These are phyloP conservation scores for Nakazawaea anatomiae DNA, from an alignment of 805 yeast genomes.

Conservation along the genomic window DNA sequence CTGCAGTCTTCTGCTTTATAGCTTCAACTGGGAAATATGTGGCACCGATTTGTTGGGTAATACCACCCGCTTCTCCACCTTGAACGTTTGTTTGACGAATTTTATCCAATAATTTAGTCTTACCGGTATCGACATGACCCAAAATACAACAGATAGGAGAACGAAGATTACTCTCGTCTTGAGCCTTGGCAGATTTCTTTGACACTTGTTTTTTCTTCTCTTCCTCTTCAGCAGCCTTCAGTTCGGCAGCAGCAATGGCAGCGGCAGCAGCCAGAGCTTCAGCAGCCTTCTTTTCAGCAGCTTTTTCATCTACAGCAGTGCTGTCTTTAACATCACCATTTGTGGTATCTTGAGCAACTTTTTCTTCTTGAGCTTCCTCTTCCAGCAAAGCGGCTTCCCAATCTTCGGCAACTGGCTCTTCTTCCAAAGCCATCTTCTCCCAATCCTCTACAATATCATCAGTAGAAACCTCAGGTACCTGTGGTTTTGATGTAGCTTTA, in stretches of 20 bases:
- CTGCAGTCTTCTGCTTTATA: constrained; percentile 83
- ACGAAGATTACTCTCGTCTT: constrained; percentile 60
- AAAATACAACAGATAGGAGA: constrained; percentile 98
- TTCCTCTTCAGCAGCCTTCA: constrained; percentile 13
- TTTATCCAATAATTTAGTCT: constrained; percentile 93
- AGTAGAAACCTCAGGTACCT: constrained; percentile 20
- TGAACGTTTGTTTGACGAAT: constrained; percentile 98
- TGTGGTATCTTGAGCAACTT: constrained; percentile 19
- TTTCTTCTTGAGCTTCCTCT: constrained; percentile 27
- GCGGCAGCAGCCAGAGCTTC: constrained; percentile 21
- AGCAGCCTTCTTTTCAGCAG: constrained; percentile 23
- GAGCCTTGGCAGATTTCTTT: constrained; percentile 28
- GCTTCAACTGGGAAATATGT: constrained; percentile 98
- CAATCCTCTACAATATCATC: constrained; percentile 68
- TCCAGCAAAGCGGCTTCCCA: constrained; percentile 38
- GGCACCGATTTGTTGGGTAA: constrained; percentile 99
- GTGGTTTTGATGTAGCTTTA: constrained; percentile 13
- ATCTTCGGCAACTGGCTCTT: constrained; percentile 47
- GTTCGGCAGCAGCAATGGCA: constrained; percentile 14
- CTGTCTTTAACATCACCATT: constrained; percentile 18
- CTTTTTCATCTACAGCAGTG: constrained; percentile 19
- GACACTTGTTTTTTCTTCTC: constrained; percentile 13
- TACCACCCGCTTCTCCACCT: constrained; percentile 99
- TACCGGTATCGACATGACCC: constrained; percentile 99
- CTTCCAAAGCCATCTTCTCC: constrained; percentile 68